Evolutionary conservation across 768 basidiomycete species (phyloP).

Genomic region (Pulveroboletus ravenelii): DNA sequence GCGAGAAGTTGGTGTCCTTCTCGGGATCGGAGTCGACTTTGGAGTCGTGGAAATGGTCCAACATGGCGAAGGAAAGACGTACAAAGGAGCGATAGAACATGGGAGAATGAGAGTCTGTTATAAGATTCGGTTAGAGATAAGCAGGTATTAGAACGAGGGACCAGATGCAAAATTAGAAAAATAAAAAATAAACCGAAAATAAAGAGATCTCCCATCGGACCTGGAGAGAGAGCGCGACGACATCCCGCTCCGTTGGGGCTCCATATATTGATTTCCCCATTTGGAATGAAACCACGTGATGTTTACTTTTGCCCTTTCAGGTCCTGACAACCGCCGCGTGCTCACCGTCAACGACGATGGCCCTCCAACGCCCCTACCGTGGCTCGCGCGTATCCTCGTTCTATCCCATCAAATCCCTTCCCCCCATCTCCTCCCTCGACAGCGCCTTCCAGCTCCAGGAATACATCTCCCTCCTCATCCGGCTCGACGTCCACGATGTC

Average conservation of each 20-base stretch:
- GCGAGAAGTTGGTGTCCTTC: constrained; percentile 25
- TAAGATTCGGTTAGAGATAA: constrained; percentile 7
- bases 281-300: constrained; percentile 17
- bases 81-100: constrained; percentile 3
- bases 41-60: constrained; percentile 8
- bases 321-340: background rate
- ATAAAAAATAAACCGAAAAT: background rate
- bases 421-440: constrained; percentile 68
- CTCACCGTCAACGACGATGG: constrained; percentile 3
- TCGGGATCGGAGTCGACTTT: constrained; percentile 25
- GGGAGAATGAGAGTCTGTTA: constrained; percentile 9
- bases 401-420: constrained; percentile 69
- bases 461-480: constrained; percentile 85
- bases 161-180: background rate
- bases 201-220: background rate
- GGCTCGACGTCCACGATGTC: constrained; percentile 84
- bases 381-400: constrained; percentile 78
- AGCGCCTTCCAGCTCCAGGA: constrained; percentile 95
- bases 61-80: constrained; percentile 17
- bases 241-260: background rate
- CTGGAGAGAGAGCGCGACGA: background rate
- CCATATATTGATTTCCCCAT: background rate
- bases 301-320: background rate
- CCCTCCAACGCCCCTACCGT: constrained; percentile 63
- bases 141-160: background rate